Evolutionary conservation across 495 filamentous ascomycete species (phyloP), one percentile per base, ranked within the genome.

Genomic region (Acidomyces sp.): DNA sequence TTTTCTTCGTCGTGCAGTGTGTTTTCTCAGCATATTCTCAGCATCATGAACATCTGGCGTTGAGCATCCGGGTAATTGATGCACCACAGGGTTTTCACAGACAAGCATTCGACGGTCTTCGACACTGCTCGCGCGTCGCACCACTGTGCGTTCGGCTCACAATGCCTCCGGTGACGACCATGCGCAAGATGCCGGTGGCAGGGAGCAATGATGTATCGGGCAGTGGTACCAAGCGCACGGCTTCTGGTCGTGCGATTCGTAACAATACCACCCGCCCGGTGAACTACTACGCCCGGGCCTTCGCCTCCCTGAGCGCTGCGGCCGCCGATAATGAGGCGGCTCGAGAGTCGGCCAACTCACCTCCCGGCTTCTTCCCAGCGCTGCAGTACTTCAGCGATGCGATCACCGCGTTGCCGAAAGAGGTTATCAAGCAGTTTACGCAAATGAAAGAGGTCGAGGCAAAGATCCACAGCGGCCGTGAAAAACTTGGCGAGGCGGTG

Each of bases 391-490:
- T 96, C 60, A 80, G 87, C 41, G 86, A 96, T 60, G 76, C 86
- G 33, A 82, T 95, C 51, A 80, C 81, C 15, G 88, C 92, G 18
- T 76, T 99, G 4, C 90, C 90, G 6, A 82, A 85, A 56, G 90
- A 99, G 55, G 84, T 93, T 38, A 82, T 93, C 41, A 73, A 85
- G 45, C 88, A 99, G 58, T 93, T 93, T 55, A 90, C 86, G 4
- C 70, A 95, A 31, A 65, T 99, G 36, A 93, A 93, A 52, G 90
- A 99, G 59, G 90, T 95, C 23, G 92, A 99, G 64, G 88, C 90
- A 35, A 99, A 99, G 62, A 74, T 85, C 38, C 80, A 80, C 54
- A 71, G 74, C 16, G 76, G 80, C 3, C 79, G 85, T 60, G 73
- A 79, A 45, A 62, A 72, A 52, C 68, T 94, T 23, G 69, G 77